Evolutionary conservation across 179 eudicot genomes (phyloP).

Genomic region (Sideroxylon spinosum): DNA sequence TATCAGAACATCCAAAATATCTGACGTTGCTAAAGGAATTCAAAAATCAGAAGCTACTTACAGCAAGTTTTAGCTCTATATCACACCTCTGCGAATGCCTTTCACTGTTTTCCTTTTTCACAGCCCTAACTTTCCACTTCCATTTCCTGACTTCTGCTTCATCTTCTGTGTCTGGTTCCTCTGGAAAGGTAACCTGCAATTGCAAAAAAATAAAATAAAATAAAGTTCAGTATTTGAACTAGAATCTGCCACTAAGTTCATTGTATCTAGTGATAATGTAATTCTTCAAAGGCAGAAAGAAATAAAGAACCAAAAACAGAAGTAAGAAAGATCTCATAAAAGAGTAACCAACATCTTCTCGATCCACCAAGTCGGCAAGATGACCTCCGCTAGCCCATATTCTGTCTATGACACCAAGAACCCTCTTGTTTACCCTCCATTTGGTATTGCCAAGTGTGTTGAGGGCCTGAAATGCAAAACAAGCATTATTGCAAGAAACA

Average conservation of each 20-base stretch:
- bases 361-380: slow-evolving; percentile 72
- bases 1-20: background rate
- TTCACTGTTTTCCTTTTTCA: slow-evolving; percentile 73
- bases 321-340: background rate
- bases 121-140: slow-evolving; percentile 69
- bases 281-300: background rate
- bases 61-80: slow-evolving; percentile 83
- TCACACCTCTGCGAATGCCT: slow-evolving; percentile 93
- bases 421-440: slow-evolving; percentile 84
- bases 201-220: background rate
- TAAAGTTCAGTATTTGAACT: background rate
- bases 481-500: background rate
- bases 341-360: slow-evolving; percentile 70
- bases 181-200: slow-evolving; percentile 60
- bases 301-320: background rate
- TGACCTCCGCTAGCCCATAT: slow-evolving; percentile 90
- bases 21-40: background rate
- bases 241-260: background rate
- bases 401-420: slow-evolving; percentile 65
- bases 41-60: slow-evolving; percentile 25
- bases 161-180: slow-evolving; percentile 83
- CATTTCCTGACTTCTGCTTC: slow-evolving; percentile 61
- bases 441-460: slow-evolving; percentile 81
- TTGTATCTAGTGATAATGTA: too few relatives aligned
- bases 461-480: slow-evolving; percentile 50